These are phyloP conservation scores for Neofusicoccum cordaticola DNA, from an alignment of 2,329 filamentous ascomycete genomes.

Conservation along the genomic window DNA sequence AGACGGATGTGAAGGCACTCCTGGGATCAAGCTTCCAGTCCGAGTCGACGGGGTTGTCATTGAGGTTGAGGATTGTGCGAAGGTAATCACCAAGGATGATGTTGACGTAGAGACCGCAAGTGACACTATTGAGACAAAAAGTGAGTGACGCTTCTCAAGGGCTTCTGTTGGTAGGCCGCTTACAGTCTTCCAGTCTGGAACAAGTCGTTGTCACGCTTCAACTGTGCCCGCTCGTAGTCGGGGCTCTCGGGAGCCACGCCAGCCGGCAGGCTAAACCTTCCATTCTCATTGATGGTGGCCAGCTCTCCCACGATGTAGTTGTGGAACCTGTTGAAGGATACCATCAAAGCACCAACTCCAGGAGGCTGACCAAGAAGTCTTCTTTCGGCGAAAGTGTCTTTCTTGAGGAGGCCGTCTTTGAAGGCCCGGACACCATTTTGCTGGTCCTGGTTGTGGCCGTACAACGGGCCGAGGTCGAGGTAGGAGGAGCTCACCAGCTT, in stretches of 20 bases:
- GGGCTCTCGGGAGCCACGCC: slow-evolving; percentile 30
- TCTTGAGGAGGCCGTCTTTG: slow-evolving; percentile 62
- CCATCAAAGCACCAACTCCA: slow-evolving; percentile 57
- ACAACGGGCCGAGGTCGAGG: slow-evolving; percentile 65
- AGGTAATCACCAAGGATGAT: slow-evolving; percentile 47
- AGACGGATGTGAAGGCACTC: slow-evolving; percentile 7
- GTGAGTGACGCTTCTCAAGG: slow-evolving; percentile 30
- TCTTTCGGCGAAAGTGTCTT: slow-evolving; percentile 62
- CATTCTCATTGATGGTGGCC: slow-evolving; percentile 76
- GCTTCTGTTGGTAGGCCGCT: not conserved
- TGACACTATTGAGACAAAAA: slow-evolving; percentile 39
- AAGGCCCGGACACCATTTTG: slow-evolving; percentile 62
- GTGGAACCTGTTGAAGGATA: slow-evolving; percentile 68
- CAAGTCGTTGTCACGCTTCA: not conserved
- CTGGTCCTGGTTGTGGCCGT: slow-evolving; percentile 62
- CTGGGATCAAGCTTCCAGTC: slow-evolving; percentile 75
- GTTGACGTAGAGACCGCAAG: slow-evolving; percentile 45
- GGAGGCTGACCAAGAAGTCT: slow-evolving; percentile 61
- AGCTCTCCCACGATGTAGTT: slow-evolving; percentile 76
- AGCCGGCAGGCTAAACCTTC: slow-evolving; percentile 65
- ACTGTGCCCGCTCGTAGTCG: not conserved
- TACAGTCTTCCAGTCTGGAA: slow-evolving; percentile 26
- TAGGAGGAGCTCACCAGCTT: slow-evolving; percentile 66
- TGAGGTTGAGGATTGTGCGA: slow-evolving; percentile 50
- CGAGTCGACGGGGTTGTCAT: slow-evolving; percentile 57